A percentile compares a stretch with the other conserved stretches of the same genome.
Evolutionary conservation across 257 asterid species (phyloP).

Genomic region (Paulownia fortunei): DNA sequence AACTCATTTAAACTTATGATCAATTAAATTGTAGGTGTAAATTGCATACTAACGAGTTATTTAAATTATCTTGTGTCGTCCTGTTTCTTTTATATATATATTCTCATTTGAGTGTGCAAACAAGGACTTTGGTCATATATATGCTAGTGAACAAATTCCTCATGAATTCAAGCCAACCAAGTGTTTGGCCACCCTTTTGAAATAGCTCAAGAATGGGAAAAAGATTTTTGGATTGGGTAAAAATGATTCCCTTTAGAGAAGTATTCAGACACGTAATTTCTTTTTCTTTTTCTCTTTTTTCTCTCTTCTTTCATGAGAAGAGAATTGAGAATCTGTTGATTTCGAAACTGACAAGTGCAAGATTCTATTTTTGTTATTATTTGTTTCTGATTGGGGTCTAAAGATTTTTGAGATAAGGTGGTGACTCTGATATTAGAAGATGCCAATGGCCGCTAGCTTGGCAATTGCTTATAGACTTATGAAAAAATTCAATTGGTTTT

Average conservation of each 20-base stretch:
- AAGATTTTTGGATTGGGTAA: neutral
- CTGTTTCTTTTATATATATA: neutral
- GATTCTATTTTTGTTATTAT: neutral
- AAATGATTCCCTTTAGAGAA: neutral
- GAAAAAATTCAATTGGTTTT: no score
- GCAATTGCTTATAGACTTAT: neutral
- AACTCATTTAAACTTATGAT: no score
- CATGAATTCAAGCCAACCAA: conserved; percentile 27
- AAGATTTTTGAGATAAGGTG: neutral
- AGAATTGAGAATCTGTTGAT: conserved; percentile 27
- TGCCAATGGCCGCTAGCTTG: neutral
- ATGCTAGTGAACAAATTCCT: conserved; percentile 29
- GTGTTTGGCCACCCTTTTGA: conserved; percentile 11
- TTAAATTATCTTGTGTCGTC: no score
- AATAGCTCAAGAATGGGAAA: neutral
- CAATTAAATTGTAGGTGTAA: no score
- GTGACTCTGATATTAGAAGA: neutral
- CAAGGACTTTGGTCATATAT: neutral
- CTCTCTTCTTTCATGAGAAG: neutral
- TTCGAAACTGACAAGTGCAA: neutral
- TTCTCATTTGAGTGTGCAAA: neutral
- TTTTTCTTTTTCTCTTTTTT: neutral
- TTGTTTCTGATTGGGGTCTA: neutral
- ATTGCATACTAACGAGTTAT: no score
- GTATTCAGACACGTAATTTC: neutral